Percentiles rank a stretch among this genome's conserved stretches.
These are phyloP conservation scores for Bothriochloa decipiens DNA, from an alignment of 176 grass and related monocot species.

Conservation along the genomic window DNA sequence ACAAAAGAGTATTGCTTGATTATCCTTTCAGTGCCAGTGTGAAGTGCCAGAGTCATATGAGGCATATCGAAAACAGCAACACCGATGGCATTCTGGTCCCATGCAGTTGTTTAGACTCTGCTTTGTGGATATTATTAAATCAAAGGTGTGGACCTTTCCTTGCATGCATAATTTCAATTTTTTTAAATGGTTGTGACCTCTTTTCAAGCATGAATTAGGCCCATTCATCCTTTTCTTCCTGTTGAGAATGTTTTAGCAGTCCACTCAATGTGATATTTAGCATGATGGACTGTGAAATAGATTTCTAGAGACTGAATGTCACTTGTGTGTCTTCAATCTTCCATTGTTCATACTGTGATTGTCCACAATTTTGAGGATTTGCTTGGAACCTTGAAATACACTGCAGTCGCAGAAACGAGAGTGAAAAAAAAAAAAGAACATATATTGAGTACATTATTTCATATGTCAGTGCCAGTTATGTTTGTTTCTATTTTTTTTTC, in stretches of 20 bases:
- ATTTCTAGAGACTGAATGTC: background rate
- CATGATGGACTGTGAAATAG: background rate
- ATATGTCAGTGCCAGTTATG: background rate
- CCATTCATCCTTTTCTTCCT: background rate
- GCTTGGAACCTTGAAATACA: background rate
- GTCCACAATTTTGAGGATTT: background rate
- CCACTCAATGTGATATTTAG: conserved; percentile 2
- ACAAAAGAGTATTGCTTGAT: conserved; percentile 7
- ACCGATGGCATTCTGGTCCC: conserved; percentile 91
- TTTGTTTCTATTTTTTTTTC: background rate
- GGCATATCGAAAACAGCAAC: conserved; percentile 87
- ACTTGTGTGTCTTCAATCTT: conserved; percentile 8
- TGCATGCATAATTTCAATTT: background rate
- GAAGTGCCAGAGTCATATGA: conserved; percentile 90
- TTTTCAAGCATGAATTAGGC: background rate
- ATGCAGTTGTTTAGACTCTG: conserved; percentile 93
- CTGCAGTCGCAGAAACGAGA: background rate
- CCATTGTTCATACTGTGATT: background rate
- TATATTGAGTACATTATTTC: background rate
- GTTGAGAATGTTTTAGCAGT: conserved; percentile 12
- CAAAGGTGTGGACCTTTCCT: conserved; percentile 60
- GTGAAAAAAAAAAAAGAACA: background rate
- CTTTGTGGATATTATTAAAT: conserved; percentile 79
- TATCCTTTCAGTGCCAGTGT: conserved; percentile 65
- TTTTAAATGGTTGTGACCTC: background rate